Evolutionary conservation across 2,329 filamentous ascomycete species (phyloP).

Genomic region (Colletotrichum endophyticum): DNA sequence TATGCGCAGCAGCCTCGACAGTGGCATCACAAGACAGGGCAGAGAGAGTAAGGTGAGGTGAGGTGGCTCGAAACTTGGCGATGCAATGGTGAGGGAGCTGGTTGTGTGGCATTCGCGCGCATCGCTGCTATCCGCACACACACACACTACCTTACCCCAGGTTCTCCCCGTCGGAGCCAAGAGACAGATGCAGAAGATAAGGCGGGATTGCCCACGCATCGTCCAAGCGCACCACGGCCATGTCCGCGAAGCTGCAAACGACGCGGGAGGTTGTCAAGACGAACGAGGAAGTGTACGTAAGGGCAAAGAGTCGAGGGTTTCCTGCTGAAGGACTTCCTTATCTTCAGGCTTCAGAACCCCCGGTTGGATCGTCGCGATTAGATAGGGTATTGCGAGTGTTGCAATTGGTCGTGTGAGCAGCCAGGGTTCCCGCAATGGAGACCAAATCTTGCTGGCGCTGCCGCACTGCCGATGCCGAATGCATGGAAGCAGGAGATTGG

Average conservation of each 20-base stretch:
- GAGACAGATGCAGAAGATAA: not conserved
- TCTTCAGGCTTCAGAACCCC: not conserved
- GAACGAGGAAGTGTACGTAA: not conserved
- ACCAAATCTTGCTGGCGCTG: not conserved
- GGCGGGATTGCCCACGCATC: not conserved
- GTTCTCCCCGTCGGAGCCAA: not conserved
- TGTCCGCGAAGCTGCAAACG: not conserved
- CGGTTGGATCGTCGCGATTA: not conserved
- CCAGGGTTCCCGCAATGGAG: not conserved
- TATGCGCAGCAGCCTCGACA: not conserved
- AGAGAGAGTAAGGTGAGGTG: not conserved
- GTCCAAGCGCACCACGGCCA: not conserved
- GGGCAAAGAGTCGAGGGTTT: not conserved
- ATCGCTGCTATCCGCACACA: not conserved
- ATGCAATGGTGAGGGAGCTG: not conserved
- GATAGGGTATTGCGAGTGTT: not conserved
- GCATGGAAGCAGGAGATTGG: not conserved
- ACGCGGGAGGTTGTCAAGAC: not conserved
- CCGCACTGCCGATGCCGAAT: constrained; percentile 6
- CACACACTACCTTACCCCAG: not conserved
- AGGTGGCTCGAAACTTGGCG: not conserved
- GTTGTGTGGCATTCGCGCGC: not conserved
- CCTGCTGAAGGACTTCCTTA: not conserved
- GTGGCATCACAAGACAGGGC: not conserved
- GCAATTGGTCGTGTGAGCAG: not conserved